Base-by-base conservation (phyloP, 768 basidiomycete species). In the Psilocybe tampanensis region DNA sequence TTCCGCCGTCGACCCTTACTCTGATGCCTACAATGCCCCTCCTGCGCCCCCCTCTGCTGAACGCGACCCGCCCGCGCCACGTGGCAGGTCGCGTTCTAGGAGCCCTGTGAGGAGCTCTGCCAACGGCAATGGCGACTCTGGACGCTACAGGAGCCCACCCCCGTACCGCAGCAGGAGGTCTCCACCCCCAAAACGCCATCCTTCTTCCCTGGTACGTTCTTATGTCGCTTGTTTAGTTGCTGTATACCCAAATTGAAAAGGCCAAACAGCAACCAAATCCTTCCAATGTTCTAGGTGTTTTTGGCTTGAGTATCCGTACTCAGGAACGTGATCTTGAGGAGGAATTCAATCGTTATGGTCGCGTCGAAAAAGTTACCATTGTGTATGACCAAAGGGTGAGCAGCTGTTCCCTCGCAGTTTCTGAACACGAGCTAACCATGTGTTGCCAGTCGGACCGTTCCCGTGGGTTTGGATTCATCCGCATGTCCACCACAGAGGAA, bases 391-490 rank as follows among this genome's bases (percentile, higher is more conserved):
- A 96, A 72, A 79, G 94, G 72, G 95, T 97, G 68, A 70, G 94
- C 21, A 12, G 23, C n/a, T 39, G 18, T 55, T 48, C n/a, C 44
- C 50, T 54, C 45, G 15, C 50, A 36, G 22, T 32, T 33, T 48
- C 33, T 47, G 23, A 34, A 23, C 55, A 39, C 13, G 47, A 44
- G 41, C 60, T 64, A 41, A 64, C 21, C 52, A 60, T 56, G 47
- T 50, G 21, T 51, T 55, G 48, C 44, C 73, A 90, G 94, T 92
- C 93, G 52, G 95, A 95, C 70, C 89, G 96, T 55, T 98, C 96
- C 52, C 91, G 96, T 60, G 97, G 96, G 11, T 99, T 99, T 63
- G 96, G 96, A 42, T 99, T 99, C 70, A 95, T 99, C 73, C 89
- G 88, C 62, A 98, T 99, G 95, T 81, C 83, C 13, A 81, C 80